A percentile compares a stretch with the other conserved stretches of the same genome.
Evolutionary conservation across 2,329 filamentous ascomycete species (phyloP).

Genomic region (Stagonosporopsis tanaceti): DNA sequence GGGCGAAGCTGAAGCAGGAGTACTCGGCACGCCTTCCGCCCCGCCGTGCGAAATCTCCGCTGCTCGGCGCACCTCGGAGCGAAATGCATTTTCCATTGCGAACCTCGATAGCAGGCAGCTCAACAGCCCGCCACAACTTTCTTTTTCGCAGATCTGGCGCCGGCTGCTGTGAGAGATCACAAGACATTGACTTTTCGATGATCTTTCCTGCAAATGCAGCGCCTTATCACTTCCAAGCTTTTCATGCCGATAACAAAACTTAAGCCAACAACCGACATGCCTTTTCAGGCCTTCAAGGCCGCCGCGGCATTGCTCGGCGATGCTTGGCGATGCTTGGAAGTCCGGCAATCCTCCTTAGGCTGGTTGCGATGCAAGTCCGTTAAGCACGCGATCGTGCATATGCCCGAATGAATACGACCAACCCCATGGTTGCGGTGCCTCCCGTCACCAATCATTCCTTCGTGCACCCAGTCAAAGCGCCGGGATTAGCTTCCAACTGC

Average conservation of each 20-base stretch:
- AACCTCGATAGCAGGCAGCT: neutral
- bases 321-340: slow-evolving; percentile 20
- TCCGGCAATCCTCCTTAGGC: slow-evolving; percentile 9
- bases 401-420: slow-evolving; percentile 4
- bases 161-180: neutral
- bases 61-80: slow-evolving; percentile 7
- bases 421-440: slow-evolving; percentile 8
- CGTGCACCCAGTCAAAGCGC: neutral
- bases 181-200: neutral
- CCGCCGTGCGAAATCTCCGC: neutral
- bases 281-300: slow-evolving; percentile 16
- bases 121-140: neutral
- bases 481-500: slow-evolving; percentile 5
- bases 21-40: neutral
- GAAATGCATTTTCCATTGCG: neutral
- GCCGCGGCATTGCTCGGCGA: slow-evolving; percentile 20
- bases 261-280: slow-evolving; percentile 12
- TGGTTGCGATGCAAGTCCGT: slow-evolving; percentile 2
- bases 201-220: slow-evolving; percentile 7
- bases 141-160: neutral
- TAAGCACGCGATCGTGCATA: slow-evolving; percentile 13
- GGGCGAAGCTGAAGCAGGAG: neutral
- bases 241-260: neutral
- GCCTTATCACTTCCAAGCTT: slow-evolving; percentile 20
- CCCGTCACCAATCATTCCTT: slow-evolving; percentile 20